A percentile compares a stretch with the other conserved stretches of the same genome.
Conservation (phyloP, 345 rosid genomes). For the Citrus sp. region DNA sequence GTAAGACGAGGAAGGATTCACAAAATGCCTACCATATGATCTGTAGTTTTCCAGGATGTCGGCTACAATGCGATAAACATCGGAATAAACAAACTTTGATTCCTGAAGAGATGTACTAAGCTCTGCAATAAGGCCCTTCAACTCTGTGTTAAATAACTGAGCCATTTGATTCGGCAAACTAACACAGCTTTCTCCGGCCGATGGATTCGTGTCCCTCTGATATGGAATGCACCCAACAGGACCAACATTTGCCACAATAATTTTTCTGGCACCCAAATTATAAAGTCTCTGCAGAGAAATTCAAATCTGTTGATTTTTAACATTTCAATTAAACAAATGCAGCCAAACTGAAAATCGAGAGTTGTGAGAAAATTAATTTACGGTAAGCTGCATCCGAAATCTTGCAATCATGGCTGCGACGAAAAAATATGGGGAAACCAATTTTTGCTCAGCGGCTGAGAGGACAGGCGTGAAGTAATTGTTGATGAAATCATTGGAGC, state of each 20-base stretch:
- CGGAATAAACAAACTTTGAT: slow-evolving; percentile 49
- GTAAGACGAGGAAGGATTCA: background rate
- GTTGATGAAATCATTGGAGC: slow-evolving; percentile 78
- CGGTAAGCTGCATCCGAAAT: slow-evolving; percentile 59
- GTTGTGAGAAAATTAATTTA: slow-evolving; percentile 18
- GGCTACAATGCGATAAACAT: slow-evolving; percentile 48
- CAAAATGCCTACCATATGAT: slow-evolving; percentile 40
- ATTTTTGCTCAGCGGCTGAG: slow-evolving; percentile 36
- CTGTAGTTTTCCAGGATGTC: slow-evolving; percentile 51
- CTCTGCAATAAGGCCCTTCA: slow-evolving; percentile 41
- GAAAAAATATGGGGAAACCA: slow-evolving; percentile 51
- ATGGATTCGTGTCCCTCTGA: slow-evolving; percentile 50
- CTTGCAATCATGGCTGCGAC: slow-evolving; percentile 47
- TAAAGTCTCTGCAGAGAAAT: slow-evolving; percentile 51
- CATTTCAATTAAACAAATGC: background rate
- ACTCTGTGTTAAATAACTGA: slow-evolving; percentile 42
- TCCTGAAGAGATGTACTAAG: slow-evolving; percentile 39
- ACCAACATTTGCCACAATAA: slow-evolving; percentile 61
- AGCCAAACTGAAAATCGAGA: background rate
- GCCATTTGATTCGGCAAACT: slow-evolving; percentile 58
- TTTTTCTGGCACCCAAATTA: slow-evolving; percentile 61
- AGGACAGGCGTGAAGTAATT: slow-evolving; percentile 61
- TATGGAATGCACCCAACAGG: slow-evolving; percentile 86
- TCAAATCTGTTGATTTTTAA: background rate
- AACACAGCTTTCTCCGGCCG: slow-evolving; percentile 41